Evolutionary conservation across 2,329 filamentous ascomycete genomes (phyloP).

Genomic region (Fusarium cicatricum): DNA sequence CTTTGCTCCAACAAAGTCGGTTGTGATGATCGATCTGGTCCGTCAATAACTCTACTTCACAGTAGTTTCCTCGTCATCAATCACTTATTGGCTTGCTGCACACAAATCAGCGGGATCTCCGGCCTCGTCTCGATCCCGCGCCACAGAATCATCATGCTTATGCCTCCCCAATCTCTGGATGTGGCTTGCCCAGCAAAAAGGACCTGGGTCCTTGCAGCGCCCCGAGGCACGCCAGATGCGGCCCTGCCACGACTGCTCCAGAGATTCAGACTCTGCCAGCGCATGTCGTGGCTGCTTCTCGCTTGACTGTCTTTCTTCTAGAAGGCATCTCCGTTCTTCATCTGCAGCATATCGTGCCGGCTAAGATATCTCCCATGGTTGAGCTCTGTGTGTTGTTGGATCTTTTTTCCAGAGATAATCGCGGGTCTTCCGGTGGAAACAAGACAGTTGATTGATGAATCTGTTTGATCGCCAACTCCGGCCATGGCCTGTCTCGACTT

Average conservation of each 20-base stretch:
- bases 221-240: conserved; percentile 4
- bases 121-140: conserved; percentile 16
- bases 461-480: conserved; percentile 23
- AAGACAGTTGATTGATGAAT: conserved; percentile 8
- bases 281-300: conserved; percentile 16
- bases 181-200: conserved; percentile 30
- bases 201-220: conserved; percentile 28
- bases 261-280: conserved; percentile 23
- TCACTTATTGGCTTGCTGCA: neutral
- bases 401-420: conserved; percentile 4
- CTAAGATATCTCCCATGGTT: conserved; percentile 20
- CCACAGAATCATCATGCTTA: conserved; percentile 27
- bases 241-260: conserved; percentile 5
- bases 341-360: neutral
- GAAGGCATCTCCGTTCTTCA: conserved; percentile 32
- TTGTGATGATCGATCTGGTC: neutral
- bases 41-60: neutral
- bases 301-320: conserved; percentile 16
- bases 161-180: neutral
- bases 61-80: neutral
- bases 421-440: conserved; percentile 17
- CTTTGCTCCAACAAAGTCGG: no score
- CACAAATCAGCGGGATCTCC: conserved; percentile 21
- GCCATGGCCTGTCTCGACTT: neutral
- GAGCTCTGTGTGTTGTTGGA: conserved; percentile 1